A percentile compares a stretch with the other conserved stretches of the same genome.
These are phyloP conservation scores for Colletotrichum paranaense DNA, from an alignment of 2,329 filamentous ascomycete genomes.

Conservation along the genomic window DNA sequence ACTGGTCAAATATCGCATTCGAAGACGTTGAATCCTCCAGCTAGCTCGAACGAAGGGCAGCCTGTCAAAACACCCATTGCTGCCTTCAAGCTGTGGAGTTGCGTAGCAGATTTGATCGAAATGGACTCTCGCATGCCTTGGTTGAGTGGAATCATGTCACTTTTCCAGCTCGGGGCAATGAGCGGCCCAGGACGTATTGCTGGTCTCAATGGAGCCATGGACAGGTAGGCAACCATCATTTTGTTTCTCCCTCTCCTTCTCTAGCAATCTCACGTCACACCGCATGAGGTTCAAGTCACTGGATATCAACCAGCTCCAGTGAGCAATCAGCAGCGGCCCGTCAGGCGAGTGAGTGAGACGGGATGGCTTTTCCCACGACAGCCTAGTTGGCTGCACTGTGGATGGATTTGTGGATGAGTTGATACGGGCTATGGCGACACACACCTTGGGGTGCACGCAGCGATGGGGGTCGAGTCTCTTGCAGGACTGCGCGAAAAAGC, in stretches of 20 bases:
- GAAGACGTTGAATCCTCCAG: slow-evolving; percentile 38
- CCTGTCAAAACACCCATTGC: slow-evolving; percentile 72
- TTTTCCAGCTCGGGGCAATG: slow-evolving; percentile 80
- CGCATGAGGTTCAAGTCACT: slow-evolving; percentile 60
- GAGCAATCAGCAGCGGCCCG: slow-evolving; percentile 43
- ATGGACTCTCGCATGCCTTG: slow-evolving; percentile 89
- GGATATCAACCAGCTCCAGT: slow-evolving; percentile 52
- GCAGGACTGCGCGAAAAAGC: slow-evolving; percentile 25
- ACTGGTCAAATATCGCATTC: slow-evolving; percentile 39
- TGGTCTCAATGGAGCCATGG: slow-evolving; percentile 80
- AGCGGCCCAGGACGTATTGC: slow-evolving; percentile 81
- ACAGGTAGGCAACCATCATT: slow-evolving; percentile 79
- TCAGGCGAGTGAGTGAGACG: slow-evolving; percentile 48
- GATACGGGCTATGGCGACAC: slow-evolving; percentile 10
- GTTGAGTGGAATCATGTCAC: slow-evolving; percentile 80
- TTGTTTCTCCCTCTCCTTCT: slow-evolving; percentile 33
- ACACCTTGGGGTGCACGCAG: slow-evolving; percentile 30
- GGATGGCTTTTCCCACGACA: slow-evolving; percentile 23
- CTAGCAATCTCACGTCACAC: slow-evolving; percentile 45
- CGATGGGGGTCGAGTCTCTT: slow-evolving; percentile 11
- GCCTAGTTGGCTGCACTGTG: slow-evolving; percentile 11
- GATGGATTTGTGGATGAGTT: slow-evolving; percentile 7
- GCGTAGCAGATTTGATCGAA: slow-evolving; percentile 78
- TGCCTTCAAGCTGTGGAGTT: slow-evolving; percentile 81
- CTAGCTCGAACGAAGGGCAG: slow-evolving; percentile 18